phyloP scores from a whole-genome alignment of 805 yeast species.

The Middelhovenomyces tepae region DNA sequence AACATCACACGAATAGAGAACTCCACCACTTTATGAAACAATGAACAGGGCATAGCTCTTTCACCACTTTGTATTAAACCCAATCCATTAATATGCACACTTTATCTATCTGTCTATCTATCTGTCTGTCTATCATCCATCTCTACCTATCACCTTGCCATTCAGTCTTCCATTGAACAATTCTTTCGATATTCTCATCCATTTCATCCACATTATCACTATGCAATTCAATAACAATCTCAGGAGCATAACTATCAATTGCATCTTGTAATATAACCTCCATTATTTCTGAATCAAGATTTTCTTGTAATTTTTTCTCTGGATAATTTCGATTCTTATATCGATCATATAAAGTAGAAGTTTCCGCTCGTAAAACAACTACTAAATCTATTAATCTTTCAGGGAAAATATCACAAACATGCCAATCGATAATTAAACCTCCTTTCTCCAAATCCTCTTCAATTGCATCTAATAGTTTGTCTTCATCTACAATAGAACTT shows the following conservation, averaged over 20 bases:
- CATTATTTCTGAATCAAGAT: slow-evolving; percentile 95
- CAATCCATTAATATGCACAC: too few species aligned
- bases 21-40: too few species aligned
- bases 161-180: slow-evolving; percentile 60
- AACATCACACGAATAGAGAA: too few species aligned
- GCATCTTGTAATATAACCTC: slow-evolving; percentile 85
- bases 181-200: slow-evolving; percentile 73
- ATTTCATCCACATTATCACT: slow-evolving; percentile 69
- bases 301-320: slow-evolving; percentile 77
- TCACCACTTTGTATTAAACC: too few species aligned
- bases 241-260: slow-evolving; percentile 65
- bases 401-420: slow-evolving; percentile 91
- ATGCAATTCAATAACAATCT: slow-evolving; percentile 70
- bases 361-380: slow-evolving; percentile 76
- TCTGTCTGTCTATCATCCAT: too few species aligned
- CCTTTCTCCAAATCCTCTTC: slow-evolving; percentile 76
- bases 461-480: slow-evolving; percentile 68
- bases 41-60: too few species aligned
- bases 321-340: slow-evolving; percentile 68
- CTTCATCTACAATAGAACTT: slow-evolving; percentile 87
- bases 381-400: slow-evolving; percentile 88
- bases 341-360: slow-evolving; percentile 63
- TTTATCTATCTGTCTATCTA: too few species aligned
- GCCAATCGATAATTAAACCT: slow-evolving; percentile 94
- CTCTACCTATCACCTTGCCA: slow-evolving; percentile 66